Base-by-base conservation (phyloP, 768 basidiomycete genomes). In the Termitomyces eurrhizus region DNA sequence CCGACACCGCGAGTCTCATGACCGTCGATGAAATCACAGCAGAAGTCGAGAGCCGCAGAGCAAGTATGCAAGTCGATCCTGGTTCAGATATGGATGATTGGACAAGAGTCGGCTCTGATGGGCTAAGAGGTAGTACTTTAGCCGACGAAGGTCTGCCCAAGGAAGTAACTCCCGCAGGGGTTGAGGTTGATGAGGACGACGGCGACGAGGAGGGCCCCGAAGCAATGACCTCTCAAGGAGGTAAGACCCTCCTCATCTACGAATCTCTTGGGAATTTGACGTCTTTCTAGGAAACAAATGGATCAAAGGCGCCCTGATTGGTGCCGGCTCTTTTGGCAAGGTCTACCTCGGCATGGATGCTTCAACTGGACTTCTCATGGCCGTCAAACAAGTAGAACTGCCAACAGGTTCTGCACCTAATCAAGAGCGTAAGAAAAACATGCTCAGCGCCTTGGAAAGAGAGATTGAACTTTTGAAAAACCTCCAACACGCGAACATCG, bases 21-120 rank as follows among this genome's bases (percentile, higher is more conserved):
- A 99, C 96, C 0, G 92, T 99, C 26, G 96, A 99, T 68, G 94
- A 99, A 74, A 97, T 99, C 67, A 98, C 97, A 0, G 95, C 93
- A 11, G 91, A 96, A 68, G 91, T 99, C 8, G 96, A 85, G 68
- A 92, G 86, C 67, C 78, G 84, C 41, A 75, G 83, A 60, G 83
- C 80, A 56, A 86, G 82, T 66, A 80, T 77, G 66, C 75, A 68
- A 12, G 65, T 76, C 18, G 77, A 78, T 42, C 75, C 74, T 44
- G 75, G 75, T 66, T 75, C 75, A 62, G 79, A 78, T 29, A 75
- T 78, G 14, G 86, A 92, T 49, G 92, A 88, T 39, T 92, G 90
- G 86, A 90, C 89, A 0, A 83, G 83, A 66, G 86, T 92, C 4
- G 87, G 86, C 50, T 75, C 79, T 39, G 80, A 82, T 41, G 74